Conservation (phyloP, 192 early-diverging fungal genomes). For the Coemansia sp. region DNA sequence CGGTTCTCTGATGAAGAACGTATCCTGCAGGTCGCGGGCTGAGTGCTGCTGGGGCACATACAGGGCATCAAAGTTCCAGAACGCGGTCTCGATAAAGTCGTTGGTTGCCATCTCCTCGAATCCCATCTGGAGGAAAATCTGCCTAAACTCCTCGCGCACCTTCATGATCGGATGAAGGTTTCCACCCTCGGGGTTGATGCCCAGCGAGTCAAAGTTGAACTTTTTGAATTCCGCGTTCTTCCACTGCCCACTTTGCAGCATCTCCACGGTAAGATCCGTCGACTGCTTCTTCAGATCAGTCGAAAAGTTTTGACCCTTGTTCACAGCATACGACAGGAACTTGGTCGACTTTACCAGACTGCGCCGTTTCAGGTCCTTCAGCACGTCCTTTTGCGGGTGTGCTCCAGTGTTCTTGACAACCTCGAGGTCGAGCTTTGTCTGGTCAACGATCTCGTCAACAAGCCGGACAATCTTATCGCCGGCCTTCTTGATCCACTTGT, state of each 20-base stretch:
- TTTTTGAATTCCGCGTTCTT: slow-evolving; percentile 94
- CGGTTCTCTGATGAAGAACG: slow-evolving; percentile 75
- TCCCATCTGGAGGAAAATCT: slow-evolving; percentile 99
- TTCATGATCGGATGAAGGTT: slow-evolving; percentile 98
- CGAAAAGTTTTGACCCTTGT: slow-evolving; percentile 89
- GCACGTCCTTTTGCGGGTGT: slow-evolving; percentile 63
- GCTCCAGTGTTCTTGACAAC: slow-evolving; percentile 66
- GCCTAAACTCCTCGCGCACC: slow-evolving; percentile 97
- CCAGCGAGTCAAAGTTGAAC: slow-evolving; percentile 96
- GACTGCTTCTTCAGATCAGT: slow-evolving; percentile 84
- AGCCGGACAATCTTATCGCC: slow-evolving; percentile 71
- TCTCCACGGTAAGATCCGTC: slow-evolving; percentile 92
- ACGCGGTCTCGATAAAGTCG: slow-evolving; percentile 94
- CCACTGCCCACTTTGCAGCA: slow-evolving; percentile 93
- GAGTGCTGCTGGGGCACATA: slow-evolving; percentile 99
- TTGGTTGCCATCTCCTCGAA: slow-evolving; percentile 99
- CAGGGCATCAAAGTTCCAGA: slow-evolving; percentile 99
- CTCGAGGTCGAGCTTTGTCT: slow-evolving; percentile 76
- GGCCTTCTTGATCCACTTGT: slow-evolving; percentile 96
- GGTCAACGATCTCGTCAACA: slow-evolving; percentile 81
- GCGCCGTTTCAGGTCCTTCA: slow-evolving; percentile 79
- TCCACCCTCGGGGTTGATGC: slow-evolving; percentile 79
- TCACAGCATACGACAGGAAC: slow-evolving; percentile 76
- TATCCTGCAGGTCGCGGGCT: slow-evolving; percentile 84
- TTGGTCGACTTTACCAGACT: slow-evolving; percentile 74